These are phyloP conservation scores for Serendipita sp. DNA, from an alignment of 768 basidiomycete genomes.

Conservation along the genomic window DNA sequence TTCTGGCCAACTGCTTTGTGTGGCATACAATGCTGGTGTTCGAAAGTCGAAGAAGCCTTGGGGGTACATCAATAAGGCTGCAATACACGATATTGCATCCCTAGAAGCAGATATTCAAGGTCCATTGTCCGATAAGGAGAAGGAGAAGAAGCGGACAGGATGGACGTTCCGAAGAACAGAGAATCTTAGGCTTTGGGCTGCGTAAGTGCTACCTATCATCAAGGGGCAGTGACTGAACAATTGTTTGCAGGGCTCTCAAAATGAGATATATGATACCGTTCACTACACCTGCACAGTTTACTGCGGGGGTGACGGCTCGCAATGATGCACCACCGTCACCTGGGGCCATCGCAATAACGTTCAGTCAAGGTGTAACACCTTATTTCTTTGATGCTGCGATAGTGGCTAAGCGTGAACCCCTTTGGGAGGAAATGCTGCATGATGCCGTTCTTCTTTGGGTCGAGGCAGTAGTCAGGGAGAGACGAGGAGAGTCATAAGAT, in stretches of 20 bases:
- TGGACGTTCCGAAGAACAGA: constrained; percentile 82
- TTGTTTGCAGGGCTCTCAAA: constrained; percentile 47
- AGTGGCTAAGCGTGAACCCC: constrained; percentile 55
- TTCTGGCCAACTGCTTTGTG: constrained; percentile 67
- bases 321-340: constrained; percentile 16
- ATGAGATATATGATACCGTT: constrained; percentile 67
- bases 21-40: constrained; percentile 65
- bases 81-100: constrained; percentile 62
- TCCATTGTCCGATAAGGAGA: constrained; percentile 18
- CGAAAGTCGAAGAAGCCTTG: constrained; percentile 69
- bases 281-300: constrained; percentile 28
- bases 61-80: constrained; percentile 67
- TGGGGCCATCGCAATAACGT: constrained; percentile 13
- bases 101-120: constrained; percentile 36
- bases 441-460: constrained; percentile 47
- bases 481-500: constrained; percentile 16
- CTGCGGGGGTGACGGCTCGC: constrained; percentile 14
- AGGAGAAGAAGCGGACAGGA: constrained; percentile 30
- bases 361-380: neutral
- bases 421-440: constrained; percentile 74
- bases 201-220: constrained; percentile 32
- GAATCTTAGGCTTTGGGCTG: constrained; percentile 71
- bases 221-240: neutral
- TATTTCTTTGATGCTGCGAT: constrained; percentile 52
- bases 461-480: constrained; percentile 50